A percentile compares a stretch with the other conserved stretches of the same genome.
phyloP scores from a whole-genome alignment of 345 rosid genomes.

The Citrus maxima region DNA sequence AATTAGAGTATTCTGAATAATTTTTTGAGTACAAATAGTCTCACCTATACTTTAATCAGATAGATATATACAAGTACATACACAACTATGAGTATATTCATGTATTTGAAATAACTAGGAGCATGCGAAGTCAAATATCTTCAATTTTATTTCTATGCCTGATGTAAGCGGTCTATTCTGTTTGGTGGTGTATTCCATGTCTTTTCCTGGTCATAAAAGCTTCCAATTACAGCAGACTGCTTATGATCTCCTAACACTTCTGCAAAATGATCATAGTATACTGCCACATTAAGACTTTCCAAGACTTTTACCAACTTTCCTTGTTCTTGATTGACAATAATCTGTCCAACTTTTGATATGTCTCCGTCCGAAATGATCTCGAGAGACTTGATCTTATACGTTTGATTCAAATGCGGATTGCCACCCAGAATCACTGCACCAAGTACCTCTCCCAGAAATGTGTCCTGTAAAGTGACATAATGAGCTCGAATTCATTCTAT shows the following conservation, averaged over 20 bases:
- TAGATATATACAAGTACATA: background rate
- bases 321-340: conserved; percentile 26
- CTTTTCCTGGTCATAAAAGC: conserved; percentile 62
- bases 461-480: conserved; percentile 42
- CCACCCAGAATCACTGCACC: conserved; percentile 61
- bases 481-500: background rate
- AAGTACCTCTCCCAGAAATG: conserved; percentile 73
- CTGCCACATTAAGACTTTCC: conserved; percentile 42
- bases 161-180: background rate
- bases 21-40: too few relatives aligned
- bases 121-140: background rate
- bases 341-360: conserved; percentile 58
- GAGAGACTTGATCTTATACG: conserved; percentile 30
- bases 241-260: conserved; percentile 14
- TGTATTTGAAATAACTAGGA: background rate
- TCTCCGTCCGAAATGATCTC: conserved; percentile 51
- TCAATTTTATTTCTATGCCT: background rate
- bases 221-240: conserved; percentile 70
- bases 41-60: background rate
- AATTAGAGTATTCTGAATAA: too few relatives aligned
- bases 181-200: conserved; percentile 51
- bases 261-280: conserved; percentile 15
- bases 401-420: conserved; percentile 40
- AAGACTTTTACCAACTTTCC: conserved; percentile 54
- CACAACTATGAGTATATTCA: background rate